A percentile compares a stretch with the other conserved stretches of the same genome.
Conservation (phyloP, 805 yeast genomes). For the Candida multigemmis region DNA sequence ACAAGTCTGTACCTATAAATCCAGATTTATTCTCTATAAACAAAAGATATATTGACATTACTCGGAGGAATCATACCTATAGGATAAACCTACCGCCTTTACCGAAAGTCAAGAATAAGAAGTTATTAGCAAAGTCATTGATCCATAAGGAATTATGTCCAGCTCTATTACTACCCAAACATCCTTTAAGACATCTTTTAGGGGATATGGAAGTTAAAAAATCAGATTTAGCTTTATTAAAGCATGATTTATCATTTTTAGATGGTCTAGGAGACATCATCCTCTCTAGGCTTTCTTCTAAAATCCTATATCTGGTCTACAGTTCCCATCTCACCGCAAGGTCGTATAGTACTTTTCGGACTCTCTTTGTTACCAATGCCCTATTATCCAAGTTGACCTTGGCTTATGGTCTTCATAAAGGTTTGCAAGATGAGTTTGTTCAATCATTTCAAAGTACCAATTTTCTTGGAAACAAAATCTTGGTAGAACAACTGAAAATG, state of each 20-base stretch:
- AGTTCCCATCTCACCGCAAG: constrained; percentile 5
- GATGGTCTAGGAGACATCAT: constrained; percentile 35
- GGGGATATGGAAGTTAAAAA: constrained; percentile 7
- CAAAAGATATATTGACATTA: constrained; percentile 11
- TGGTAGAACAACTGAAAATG: constrained; percentile 31
- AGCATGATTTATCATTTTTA: constrained; percentile 26
- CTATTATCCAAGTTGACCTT: constrained; percentile 24
- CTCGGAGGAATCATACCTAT: constrained; percentile 13
- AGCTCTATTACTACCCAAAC: constrained; percentile 17
- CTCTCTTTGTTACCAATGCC: constrained; percentile 29
- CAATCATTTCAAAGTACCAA: no score
- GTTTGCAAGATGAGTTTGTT: constrained; percentile 21
- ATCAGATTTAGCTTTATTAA: constrained; percentile 14
- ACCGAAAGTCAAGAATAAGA: constrained; percentile 19
- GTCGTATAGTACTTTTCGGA: constrained; percentile 16
- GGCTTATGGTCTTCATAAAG: constrained; percentile 25
- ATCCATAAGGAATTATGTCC: constrained; percentile 29
- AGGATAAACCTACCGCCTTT: constrained; percentile 22
- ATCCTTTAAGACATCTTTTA: constrained; percentile 15
- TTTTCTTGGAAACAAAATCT: constrained; percentile 12
- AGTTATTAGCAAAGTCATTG: constrained; percentile 22
- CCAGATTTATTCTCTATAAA: constrained; percentile 11
- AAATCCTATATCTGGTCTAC: constrained; percentile 20
- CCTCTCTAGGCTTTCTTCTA: constrained; percentile 27
- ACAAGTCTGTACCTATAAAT: constrained; percentile 12